A percentile compares a stretch with the other conserved stretches of the same genome.
phyloP scores from a whole-genome alignment of 78 protist species.

The Cavenderia fasciculata region DNA sequence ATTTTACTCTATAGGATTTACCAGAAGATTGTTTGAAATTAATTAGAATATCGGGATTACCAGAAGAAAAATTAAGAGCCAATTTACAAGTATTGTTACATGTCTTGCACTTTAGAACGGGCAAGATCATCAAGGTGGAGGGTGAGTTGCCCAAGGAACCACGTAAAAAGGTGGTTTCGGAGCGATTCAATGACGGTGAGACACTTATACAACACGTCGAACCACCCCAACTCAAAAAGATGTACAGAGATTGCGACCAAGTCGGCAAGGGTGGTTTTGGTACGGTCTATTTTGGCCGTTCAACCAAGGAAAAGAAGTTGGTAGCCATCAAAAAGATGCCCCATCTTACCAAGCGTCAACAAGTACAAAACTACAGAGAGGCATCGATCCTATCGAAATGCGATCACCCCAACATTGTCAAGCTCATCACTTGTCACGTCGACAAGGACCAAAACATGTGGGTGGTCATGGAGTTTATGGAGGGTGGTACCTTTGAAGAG shows the following conservation, averaged over 20 bases:
- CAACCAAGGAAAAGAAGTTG: constrained; percentile 29
- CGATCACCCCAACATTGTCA: constrained; percentile 69
- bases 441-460: constrained; percentile 71
- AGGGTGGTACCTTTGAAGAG: constrained; percentile 82
- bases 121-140: constrained; percentile 17
- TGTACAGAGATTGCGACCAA: constrained; percentile 50
- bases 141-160: constrained; percentile 61
- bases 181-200: constrained; percentile 62
- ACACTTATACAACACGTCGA: constrained; percentile 30
- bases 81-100: constrained; percentile 29
- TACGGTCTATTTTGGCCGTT: constrained; percentile 47
- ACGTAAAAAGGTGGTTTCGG: constrained; percentile 54
- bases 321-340: constrained; percentile 80
- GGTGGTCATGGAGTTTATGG: constrained; percentile 82
- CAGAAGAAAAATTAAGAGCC: constrained; percentile 41
- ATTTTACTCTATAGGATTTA: constrained; percentile 3
- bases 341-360: constrained; percentile 63
- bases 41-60: constrained; percentile 24
- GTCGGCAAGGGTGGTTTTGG: constrained; percentile 80
- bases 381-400: constrained; percentile 60
- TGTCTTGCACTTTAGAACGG: constrained; percentile 59
- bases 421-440: constrained; percentile 43
- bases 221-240: constrained; percentile 12
- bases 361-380: constrained; percentile 52
- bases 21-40: constrained; percentile 66